phyloP scores from a whole-genome alignment of 306 rosid species.

The Trifolium pratense region DNA sequence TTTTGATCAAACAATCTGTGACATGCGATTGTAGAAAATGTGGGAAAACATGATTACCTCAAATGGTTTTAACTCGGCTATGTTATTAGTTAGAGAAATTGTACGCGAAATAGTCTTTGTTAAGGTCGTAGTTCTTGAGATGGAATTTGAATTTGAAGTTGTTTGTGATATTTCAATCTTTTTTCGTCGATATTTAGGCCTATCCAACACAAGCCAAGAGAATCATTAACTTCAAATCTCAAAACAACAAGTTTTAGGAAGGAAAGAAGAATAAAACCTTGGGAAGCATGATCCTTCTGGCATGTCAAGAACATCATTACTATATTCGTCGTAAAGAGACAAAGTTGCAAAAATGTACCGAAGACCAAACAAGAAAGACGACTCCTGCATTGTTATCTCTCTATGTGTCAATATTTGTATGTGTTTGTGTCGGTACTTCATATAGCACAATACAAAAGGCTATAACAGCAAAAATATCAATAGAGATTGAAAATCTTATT shows the following conservation, averaged over 20 bases:
- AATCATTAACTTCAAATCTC: slow-evolving; percentile 10
- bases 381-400: slow-evolving; percentile 58
- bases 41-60: slow-evolving; percentile 59
- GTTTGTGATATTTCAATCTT: slow-evolving; percentile 36
- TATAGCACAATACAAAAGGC: neutral
- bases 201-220: slow-evolving; percentile 31
- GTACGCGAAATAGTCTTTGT: slow-evolving; percentile 50
- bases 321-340: slow-evolving; percentile 86
- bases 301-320: slow-evolving; percentile 89
- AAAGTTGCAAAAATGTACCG: slow-evolving; percentile 68
- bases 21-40: neutral
- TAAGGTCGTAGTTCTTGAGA: slow-evolving; percentile 55
- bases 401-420: neutral
- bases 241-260: neutral
- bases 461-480: neutral
- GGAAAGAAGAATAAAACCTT: slow-evolving; percentile 58
- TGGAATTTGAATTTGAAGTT: slow-evolving; percentile 46
- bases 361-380: slow-evolving; percentile 74
- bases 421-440: neutral
- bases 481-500: neutral
- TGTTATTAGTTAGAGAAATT: slow-evolving; percentile 53
- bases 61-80: slow-evolving; percentile 70
- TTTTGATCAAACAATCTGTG: neutral
- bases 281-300: slow-evolving; percentile 88
- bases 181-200: slow-evolving; percentile 63